phyloP scores from a whole-genome alignment of 805 yeast genomes.

The Saccharomyces mikatae region DNA sequence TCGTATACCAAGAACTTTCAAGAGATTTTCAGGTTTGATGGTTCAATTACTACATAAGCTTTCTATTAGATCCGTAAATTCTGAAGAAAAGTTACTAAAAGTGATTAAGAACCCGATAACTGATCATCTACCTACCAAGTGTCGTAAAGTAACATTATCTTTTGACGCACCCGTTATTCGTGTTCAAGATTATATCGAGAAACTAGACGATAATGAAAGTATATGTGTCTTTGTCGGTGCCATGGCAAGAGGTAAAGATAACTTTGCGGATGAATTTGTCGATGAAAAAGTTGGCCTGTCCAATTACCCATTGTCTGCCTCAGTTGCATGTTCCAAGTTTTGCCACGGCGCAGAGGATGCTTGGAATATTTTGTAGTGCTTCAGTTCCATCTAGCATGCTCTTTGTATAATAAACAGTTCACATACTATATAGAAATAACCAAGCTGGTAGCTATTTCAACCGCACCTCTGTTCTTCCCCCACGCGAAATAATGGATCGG shows the following conservation, averaged over 20 bases:
- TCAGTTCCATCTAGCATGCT: background rate
- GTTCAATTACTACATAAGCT: constrained; percentile 90
- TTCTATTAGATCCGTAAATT: constrained; percentile 87
- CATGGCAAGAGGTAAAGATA: constrained; percentile 97
- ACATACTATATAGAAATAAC: background rate
- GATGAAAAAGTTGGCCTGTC: constrained; percentile 96
- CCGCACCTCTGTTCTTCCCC: background rate
- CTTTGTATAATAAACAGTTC: background rate
- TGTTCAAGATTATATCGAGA: constrained; percentile 78
- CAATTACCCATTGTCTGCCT: constrained; percentile 90
- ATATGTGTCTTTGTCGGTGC: constrained; percentile 98
- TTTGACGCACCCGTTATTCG: constrained; percentile 84
- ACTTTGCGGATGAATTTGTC: constrained; percentile 92
- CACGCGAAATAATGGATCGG: background rate
- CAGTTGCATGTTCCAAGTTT: constrained; percentile 96
- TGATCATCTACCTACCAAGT: constrained; percentile 92
- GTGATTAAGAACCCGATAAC: constrained; percentile 96
- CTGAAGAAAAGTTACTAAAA: constrained; percentile 86
- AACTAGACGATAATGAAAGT: constrained; percentile 80
- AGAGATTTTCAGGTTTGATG: constrained; percentile 95
- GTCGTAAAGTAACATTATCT: constrained; percentile 86
- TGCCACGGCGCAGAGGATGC: constrained; percentile 99
- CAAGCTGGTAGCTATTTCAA: background rate
- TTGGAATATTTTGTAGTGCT: constrained; percentile 59
- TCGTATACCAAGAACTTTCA: constrained; percentile 96